Evolutionary conservation across 2,329 filamentous ascomycete species (phyloP), one percentile per base, ranked within the genome.

Genomic region (Ramularia endophylla): DNA sequence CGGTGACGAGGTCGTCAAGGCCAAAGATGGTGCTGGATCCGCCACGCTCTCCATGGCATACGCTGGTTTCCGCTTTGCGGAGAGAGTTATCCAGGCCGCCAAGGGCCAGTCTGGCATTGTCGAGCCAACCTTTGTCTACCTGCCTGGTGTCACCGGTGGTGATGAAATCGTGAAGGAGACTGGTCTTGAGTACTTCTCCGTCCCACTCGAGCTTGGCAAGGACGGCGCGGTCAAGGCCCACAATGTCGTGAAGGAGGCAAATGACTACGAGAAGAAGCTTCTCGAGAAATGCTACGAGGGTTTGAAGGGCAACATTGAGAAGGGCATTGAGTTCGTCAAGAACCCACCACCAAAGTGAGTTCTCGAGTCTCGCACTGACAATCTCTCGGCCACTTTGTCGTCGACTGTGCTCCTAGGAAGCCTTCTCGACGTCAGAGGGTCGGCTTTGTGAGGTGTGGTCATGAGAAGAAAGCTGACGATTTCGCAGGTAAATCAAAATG

Each of bases 41-140:
- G 88, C 88, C 54, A 95, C 88, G 45, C 77, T 95, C 40, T 94
- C 87, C 58, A 95, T 95, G 88, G 88, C 88, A 47, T 94, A 88
- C 65, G 92, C 92, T 55, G 92, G 92, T 55, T 97, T 82, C 80
- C 85, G 88, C 60, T 97, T 97, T 63, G 87, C 92, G 58, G 88
- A 97, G 76, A 88, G 89, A 72, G 76, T 98, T 46, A 81, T 98
- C 63, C 88, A 84, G 73, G 92, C 89, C 56, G 67, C 74, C 60
- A 85, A 85, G 70, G 92, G 92, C 53, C 85, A 94, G 77, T 87
- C 87, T 72, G 87, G 87, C 53, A 84, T 98, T 56, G 75, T 95
- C 49, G 90, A 95, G 77, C 88, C 90, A 58, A 92, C 87, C 66
- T 98, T 85, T 69, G 83, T 98, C 71, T 95, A 95, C 75, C 85